Evolutionary conservation across 1,139 yeast species (phyloP).

Genomic region (Hansenula anomala): DNA sequence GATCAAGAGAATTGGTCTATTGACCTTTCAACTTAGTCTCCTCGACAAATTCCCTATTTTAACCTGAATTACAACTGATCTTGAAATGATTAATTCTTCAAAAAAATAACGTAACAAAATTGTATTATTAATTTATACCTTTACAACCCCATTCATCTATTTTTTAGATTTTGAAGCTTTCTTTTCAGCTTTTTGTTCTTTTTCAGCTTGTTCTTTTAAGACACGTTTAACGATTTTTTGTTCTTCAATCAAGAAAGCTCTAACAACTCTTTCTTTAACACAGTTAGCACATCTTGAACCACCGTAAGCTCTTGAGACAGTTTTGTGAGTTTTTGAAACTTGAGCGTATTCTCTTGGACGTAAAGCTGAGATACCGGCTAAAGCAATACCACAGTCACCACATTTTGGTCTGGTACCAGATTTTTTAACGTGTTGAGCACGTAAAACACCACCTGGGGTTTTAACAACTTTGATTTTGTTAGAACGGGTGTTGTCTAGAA

Average conservation of each 20-base stretch:
- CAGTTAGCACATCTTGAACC: constrained; percentile 98
- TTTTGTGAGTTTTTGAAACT: constrained; percentile 93
- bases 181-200: constrained; percentile 50
- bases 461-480: constrained; percentile 99
- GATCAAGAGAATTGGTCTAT: no score
- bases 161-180: constrained; percentile 21
- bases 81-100: no score
- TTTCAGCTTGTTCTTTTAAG: constrained; percentile 88
- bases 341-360: constrained; percentile 98
- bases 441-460: constrained; percentile 99
- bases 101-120: constrained; percentile 1
- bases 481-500: constrained; percentile 92
- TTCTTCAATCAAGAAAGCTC: constrained; percentile 99
- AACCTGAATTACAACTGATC: no score
- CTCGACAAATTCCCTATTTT: no score
- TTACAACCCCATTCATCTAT: constrained; percentile 6
- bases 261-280: constrained; percentile 97
- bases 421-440: constrained; percentile 97
- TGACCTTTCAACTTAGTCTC: no score
- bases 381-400: constrained; percentile 95
- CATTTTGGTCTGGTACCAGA: constrained; percentile 94
- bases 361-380: constrained; percentile 88
- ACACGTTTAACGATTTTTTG: constrained; percentile 99
- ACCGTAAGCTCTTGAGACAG: constrained; percentile 99
- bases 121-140: background rate